These are phyloP conservation scores for Halteria grandinella DNA, from an alignment of 73 alveolate genomes.

Conservation along the genomic window DNA sequence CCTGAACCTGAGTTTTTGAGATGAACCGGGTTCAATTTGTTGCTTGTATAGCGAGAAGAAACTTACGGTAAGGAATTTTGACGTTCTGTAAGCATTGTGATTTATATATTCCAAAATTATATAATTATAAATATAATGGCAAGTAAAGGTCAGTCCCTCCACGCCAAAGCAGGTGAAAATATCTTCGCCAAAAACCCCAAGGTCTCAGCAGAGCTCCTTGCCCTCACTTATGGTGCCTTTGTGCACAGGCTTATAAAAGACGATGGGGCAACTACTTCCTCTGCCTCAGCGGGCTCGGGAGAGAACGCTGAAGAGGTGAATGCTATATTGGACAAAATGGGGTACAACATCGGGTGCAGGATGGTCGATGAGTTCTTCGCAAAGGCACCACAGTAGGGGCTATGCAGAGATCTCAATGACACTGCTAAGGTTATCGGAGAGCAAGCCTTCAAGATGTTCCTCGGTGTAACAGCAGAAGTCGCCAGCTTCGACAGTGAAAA, in stretches of 20 bases:
- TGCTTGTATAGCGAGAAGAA: too few species aligned
- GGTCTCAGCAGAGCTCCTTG: constrained; percentile 76
- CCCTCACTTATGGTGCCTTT: constrained; percentile 89
- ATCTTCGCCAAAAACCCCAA: constrained; percentile 70
- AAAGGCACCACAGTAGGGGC: constrained; percentile 73
- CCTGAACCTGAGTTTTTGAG: too few species aligned
- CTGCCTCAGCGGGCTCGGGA: too few species aligned
- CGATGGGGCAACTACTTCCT: too few species aligned
- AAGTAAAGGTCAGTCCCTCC: constrained; percentile 49
- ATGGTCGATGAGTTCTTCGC: constrained; percentile 92
- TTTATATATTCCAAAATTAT: too few species aligned
- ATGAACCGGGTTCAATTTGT: too few species aligned
- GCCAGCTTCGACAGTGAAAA: constrained; percentile 70
- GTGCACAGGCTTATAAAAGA: constrained; percentile 87
- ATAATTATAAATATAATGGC: background rate
- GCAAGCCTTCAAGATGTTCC: constrained; percentile 82
- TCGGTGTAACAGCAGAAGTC: constrained; percentile 86
- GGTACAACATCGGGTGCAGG: constrained; percentile 90
- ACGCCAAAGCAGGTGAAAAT: constrained; percentile 60
- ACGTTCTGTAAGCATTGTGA: too few species aligned
- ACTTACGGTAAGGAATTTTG: too few species aligned
- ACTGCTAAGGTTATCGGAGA: constrained; percentile 86
- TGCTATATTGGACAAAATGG: constrained; percentile 86
- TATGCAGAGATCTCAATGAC: constrained; percentile 82
- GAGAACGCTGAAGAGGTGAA: constrained; percentile 90